Evolutionary conservation across 768 basidiomycete genomes (phyloP).

Genomic region (Tylopilus felleus): DNA sequence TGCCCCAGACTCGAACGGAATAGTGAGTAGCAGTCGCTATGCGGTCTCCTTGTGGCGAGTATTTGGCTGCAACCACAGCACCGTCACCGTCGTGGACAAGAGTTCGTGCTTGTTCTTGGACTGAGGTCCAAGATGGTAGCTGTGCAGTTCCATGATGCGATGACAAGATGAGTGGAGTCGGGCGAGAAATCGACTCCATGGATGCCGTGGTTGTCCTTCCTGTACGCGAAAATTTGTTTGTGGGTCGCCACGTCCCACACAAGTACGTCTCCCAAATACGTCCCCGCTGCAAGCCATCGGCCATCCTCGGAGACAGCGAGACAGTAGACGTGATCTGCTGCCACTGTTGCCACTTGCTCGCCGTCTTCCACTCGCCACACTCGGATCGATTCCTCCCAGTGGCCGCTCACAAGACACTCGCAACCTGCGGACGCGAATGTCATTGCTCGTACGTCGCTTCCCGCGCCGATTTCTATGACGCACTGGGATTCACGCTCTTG

Average conservation of each 20-base stretch:
- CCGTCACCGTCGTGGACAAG: too few species aligned
- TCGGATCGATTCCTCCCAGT: not conserved
- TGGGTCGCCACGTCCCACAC: not conserved
- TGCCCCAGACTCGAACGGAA: too few species aligned
- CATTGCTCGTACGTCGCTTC: too few species aligned
- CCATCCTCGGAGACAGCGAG: constrained; percentile 1
- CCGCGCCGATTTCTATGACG: too few species aligned
- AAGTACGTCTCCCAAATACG: not conserved
- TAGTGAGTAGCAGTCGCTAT: too few species aligned
- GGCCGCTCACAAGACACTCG: too few species aligned
- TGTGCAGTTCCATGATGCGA: not conserved
- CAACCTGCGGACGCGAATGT: too few species aligned
- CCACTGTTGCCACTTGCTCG: not conserved
- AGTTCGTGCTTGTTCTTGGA: too few species aligned
- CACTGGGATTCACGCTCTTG: too few species aligned
- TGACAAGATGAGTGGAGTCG: not conserved
- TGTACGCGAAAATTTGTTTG: not conserved
- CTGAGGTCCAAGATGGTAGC: not conserved
- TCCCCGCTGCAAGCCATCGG: constrained; percentile 1
- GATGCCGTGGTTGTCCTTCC: not conserved
- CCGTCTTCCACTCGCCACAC: not conserved
- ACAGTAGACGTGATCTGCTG: not conserved
- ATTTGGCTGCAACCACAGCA: too few species aligned
- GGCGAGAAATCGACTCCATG: constrained; percentile 5
- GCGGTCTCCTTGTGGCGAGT: too few species aligned